Evolutionary conservation across 108 stramenopile genomes (phyloP).

Genomic region (Bacterosira constricta): DNA sequence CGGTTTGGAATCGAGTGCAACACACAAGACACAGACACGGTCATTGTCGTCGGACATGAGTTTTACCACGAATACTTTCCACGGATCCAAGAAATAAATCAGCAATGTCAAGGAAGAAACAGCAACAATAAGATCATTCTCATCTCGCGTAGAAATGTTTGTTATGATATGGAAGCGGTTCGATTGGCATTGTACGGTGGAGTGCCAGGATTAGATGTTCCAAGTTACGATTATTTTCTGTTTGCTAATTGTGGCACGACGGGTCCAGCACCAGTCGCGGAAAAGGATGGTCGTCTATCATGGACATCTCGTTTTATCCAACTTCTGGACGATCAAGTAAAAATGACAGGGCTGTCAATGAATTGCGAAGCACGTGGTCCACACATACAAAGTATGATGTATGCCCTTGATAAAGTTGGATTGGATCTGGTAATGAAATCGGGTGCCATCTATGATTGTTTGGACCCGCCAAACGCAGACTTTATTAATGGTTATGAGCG

Average conservation of each 20-base stretch:
- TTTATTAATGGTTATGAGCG: constrained; percentile 13
- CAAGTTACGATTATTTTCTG: constrained; percentile 31
- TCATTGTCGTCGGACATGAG: constrained; percentile 4
- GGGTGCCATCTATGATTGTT: constrained; percentile 23
- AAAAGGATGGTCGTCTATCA: neutral
- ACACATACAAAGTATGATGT: constrained; percentile 33
- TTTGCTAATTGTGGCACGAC: constrained; percentile 29
- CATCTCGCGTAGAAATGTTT: constrained; percentile 1
- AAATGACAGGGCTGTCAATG: constrained; percentile 23
- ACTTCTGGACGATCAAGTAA: constrained; percentile 18
- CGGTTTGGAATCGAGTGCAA: neutral
- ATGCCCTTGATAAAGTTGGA: constrained; percentile 20
- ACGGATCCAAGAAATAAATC: neutral
- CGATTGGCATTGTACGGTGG: neutral
- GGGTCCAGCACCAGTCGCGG: constrained; percentile 7
- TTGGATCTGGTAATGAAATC: constrained; percentile 4
- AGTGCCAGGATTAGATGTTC: constrained; percentile 7
- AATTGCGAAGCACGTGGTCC: constrained; percentile 18
- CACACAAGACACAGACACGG: neutral
- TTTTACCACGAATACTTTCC: neutral
- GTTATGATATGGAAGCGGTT: constrained; percentile 33
- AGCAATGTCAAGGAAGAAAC: neutral
- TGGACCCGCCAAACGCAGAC: neutral
- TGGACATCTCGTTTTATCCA: constrained; percentile 16
- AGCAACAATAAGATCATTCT: neutral